These are phyloP conservation scores for Peribolospora baueri DNA, from an alignment of 768 basidiomycete genomes.

Conservation along the genomic window DNA sequence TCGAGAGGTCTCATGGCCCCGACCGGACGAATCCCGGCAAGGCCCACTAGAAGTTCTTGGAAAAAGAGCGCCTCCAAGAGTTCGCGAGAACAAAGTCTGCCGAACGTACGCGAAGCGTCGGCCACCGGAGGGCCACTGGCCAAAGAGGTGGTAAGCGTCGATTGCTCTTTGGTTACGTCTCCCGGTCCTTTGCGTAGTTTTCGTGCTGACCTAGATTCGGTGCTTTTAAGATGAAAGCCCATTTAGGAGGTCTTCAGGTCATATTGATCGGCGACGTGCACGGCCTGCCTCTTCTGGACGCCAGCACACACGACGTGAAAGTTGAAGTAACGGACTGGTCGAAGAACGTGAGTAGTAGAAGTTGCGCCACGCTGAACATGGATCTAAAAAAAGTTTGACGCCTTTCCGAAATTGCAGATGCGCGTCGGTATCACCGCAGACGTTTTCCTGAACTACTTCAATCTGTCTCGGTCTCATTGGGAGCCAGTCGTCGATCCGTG, in stretches of 20 bases:
- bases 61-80: too few relatives aligned
- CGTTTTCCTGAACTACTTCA: conserved; percentile 80
- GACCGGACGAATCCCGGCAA: too few relatives aligned
- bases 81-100: too few relatives aligned
- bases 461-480: conserved; percentile 91
- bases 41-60: too few relatives aligned
- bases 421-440: conserved; percentile 60
- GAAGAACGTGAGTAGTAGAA: conserved; percentile 35
- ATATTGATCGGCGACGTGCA: conserved; percentile 85
- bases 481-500: conserved; percentile 94
- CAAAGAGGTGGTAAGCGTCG: conserved; percentile 24
- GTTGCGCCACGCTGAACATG: not conserved
- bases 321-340: conserved; percentile 82
- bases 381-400: too few relatives aligned
- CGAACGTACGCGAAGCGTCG: too few relatives aligned
- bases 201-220: too few relatives aligned
- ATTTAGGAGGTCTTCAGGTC: conserved; percentile 73
- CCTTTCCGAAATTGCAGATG: conserved; percentile 27
- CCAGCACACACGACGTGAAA: conserved; percentile 63
- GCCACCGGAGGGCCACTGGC: too few relatives aligned
- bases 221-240: conserved; percentile 42
- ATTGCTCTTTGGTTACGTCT: not conserved
- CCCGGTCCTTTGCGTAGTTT: not conserved
- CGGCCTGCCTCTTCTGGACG: conserved; percentile 77
- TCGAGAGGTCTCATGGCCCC: too few relatives aligned